Evolutionary conservation across 495 filamentous ascomycete species (phyloP).

Genomic region (Chaetomium fimeti): DNA sequence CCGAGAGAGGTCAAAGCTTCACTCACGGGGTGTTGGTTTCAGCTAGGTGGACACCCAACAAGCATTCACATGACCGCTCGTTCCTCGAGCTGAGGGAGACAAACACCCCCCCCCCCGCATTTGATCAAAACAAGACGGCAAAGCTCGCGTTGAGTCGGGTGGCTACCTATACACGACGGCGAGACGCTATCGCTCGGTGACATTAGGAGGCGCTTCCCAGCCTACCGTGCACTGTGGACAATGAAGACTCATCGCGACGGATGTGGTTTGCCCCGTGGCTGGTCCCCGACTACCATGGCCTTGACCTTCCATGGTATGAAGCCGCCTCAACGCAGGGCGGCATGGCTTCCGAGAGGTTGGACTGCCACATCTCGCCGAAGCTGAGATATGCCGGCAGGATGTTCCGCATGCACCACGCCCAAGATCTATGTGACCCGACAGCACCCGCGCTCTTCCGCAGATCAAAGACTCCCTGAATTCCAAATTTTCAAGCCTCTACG

Average conservation of each 20-base stretch:
- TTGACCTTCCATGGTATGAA: neutral
- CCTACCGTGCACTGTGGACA: neutral
- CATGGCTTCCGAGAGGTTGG: slow-evolving; percentile 13
- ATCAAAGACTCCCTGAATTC: neutral
- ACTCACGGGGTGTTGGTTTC: neutral
- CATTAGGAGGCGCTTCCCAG: neutral
- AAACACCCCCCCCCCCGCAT: neutral
- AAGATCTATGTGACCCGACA: neutral
- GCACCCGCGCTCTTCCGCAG: neutral
- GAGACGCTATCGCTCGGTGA: neutral
- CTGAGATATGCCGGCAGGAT: neutral
- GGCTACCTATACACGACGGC: neutral
- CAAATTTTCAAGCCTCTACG: neutral
- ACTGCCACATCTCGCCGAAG: neutral
- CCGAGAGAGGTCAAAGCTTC: slow-evolving; percentile 1
- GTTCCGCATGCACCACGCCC: neutral
- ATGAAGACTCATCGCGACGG: neutral
- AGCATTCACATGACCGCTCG: neutral
- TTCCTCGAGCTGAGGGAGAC: neutral
- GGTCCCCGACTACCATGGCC: neutral
- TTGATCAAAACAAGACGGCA: neutral
- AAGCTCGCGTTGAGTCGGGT: neutral
- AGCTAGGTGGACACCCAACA: neutral
- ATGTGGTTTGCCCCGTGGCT: neutral
- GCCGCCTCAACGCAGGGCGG: neutral